Percentiles rank a stretch among this genome's conserved stretches.
Conservation (phyloP, 2,329 filamentous ascomycete species). For the Paracamarosporium sp. region DNA sequence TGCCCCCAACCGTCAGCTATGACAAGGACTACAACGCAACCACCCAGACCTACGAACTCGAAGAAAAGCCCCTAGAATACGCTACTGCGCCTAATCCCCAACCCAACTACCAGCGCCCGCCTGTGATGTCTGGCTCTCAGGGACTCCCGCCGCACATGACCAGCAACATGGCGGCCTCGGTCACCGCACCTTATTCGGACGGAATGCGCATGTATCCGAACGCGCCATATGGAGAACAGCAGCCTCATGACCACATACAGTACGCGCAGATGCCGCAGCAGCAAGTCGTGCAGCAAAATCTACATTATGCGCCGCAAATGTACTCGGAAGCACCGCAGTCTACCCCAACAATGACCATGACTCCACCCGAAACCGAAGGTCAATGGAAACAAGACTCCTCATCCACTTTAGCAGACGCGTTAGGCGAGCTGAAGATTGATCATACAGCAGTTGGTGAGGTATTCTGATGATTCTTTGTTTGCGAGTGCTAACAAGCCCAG, state of each 20-base stretch:
- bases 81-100: constrained; percentile 45
- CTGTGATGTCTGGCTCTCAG: constrained; percentile 32
- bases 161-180: constrained; percentile 34
- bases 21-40: constrained; percentile 63
- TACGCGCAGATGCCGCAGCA: constrained; percentile 44
- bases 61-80: constrained; percentile 48
- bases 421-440: constrained; percentile 87
- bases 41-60: constrained; percentile 50
- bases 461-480: neutral
- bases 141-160: constrained; percentile 37
- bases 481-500: constrained; percentile 53
- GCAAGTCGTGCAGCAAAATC: constrained; percentile 39
- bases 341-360: constrained; percentile 38
- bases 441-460: constrained; percentile 81
- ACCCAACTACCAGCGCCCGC: constrained; percentile 48
- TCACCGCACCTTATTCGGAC: constrained; percentile 34
- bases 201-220: constrained; percentile 43
- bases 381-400: constrained; percentile 51
- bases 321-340: constrained; percentile 38
- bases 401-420: constrained; percentile 76
- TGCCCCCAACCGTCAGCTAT: constrained; percentile 83
- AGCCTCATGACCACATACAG: constrained; percentile 42
- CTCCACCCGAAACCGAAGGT: constrained; percentile 58
- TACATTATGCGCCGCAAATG: constrained; percentile 41
- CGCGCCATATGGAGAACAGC: constrained; percentile 42